These are phyloP conservation scores for Jamesozyma gamospora DNA, from an alignment of 805 yeast genomes.

Conservation along the genomic window DNA sequence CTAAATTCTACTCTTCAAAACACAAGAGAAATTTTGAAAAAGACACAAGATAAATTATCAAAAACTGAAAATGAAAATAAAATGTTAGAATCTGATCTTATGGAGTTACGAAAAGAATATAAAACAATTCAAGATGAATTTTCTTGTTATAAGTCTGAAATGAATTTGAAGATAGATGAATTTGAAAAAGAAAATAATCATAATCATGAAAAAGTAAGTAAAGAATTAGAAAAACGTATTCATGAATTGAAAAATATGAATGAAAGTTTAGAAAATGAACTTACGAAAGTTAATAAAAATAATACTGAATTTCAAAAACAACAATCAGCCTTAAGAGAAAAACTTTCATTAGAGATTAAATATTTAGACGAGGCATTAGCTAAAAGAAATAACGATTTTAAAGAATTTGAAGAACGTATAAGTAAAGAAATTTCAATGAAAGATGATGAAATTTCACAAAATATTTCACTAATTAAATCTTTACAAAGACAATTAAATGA, in stretches of 20 bases:
- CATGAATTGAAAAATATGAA: neutral
- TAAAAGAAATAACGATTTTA: neutral
- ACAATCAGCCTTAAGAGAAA: neutral
- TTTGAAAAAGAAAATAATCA: neutral
- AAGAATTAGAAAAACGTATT: neutral
- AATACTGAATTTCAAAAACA: neutral
- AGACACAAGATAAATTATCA: too few species aligned
- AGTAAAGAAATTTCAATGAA: neutral
- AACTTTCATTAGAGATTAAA: conserved; percentile 1
- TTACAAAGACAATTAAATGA: neutral
- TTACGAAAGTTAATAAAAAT: neutral
- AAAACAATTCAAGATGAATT: neutral
- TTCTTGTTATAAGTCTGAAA: neutral
- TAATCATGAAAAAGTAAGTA: neutral
- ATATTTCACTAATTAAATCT: neutral
- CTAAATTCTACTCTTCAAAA: too few species aligned
- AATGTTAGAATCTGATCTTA: neutral
- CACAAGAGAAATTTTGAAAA: too few species aligned
- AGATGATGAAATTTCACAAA: conserved; percentile 3
- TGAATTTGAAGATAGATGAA: neutral
- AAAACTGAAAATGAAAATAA: too few species aligned
- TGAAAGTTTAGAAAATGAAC: neutral
- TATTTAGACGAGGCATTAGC: neutral
- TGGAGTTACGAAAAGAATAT: neutral
- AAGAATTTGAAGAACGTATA: neutral